These are phyloP conservation scores for Poteriospumella lacustris DNA, from an alignment of 108 stramenopile genomes.

Conservation along the genomic window DNA sequence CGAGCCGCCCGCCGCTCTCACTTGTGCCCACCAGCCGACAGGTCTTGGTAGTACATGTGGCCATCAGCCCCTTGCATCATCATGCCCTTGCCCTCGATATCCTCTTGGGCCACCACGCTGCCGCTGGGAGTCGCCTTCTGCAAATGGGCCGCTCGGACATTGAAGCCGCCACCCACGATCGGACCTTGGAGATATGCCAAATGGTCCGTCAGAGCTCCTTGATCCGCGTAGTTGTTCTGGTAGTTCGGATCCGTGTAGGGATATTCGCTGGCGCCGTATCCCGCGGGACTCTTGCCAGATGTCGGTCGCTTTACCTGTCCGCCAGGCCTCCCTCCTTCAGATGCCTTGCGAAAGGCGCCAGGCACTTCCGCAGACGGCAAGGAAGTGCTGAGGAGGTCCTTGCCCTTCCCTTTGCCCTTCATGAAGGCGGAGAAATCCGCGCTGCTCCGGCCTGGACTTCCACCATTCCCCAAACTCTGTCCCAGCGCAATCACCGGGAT, in stretches of 20 bases:
- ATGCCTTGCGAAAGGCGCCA: neutral
- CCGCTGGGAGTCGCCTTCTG: neutral
- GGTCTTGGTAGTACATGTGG: conserved; percentile 6
- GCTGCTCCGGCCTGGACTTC: too few species aligned
- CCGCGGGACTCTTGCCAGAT: neutral
- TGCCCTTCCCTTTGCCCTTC: too few species aligned
- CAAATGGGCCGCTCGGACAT: neutral
- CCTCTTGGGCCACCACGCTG: neutral
- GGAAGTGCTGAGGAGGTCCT: too few species aligned
- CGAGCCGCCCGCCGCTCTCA: too few species aligned
- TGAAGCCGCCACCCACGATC: conserved; percentile 4
- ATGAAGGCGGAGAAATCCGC: too few species aligned
- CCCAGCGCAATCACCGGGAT: too few species aligned
- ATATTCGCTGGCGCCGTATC: neutral
- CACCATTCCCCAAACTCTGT: too few species aligned
- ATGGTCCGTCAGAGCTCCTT: neutral
- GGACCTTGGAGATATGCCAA: conserved; percentile 13
- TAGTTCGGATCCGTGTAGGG: neutral
- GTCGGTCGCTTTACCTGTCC: neutral
- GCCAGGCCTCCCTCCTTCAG: conserved; percentile 20
- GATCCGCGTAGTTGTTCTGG: neutral
- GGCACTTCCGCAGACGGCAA: too few species aligned
- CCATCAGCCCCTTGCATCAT: conserved; percentile 26
- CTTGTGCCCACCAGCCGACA: neutral
- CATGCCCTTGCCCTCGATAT: conserved; percentile 12